Evolutionary conservation across 805 yeast genomes (phyloP), one percentile per base, ranked within the genome.

Genomic region (Candida rishiriensis): DNA sequence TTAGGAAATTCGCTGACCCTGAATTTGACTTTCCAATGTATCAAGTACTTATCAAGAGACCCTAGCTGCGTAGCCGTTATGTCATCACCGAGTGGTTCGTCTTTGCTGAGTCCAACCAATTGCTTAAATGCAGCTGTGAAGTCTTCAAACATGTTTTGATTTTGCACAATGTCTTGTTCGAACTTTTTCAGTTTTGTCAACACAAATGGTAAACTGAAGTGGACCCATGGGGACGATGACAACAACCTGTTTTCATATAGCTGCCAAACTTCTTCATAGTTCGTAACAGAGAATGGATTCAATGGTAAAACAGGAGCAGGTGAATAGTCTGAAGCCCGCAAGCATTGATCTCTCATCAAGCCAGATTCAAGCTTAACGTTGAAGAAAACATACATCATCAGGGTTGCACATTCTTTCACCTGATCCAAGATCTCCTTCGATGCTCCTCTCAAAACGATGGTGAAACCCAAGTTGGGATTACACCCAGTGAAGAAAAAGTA

Each of bases 201-300:
- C 8, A 49, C 50, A 44, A 42, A 47, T 13, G 99, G 99, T 3
- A 79, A 65, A 0, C 82, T 79, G 55, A 86, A 85, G 15, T 75
- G 70, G 0, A 90, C 90, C 41, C 89, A 78, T 0, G 99, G 97
- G 2, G 98, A 90, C 0, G 88, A 76, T 3, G 96, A 87, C 26
- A 91, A 65, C 3, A 80, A 66, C 47, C 88, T 67, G n/a, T 68
- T 67, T 14, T 70, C 60, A 41, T 81, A 49, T n/a, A 54, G 43
- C 3, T 44, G 36, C 39, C 52, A 48, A 29, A 63, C 62, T 18
- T 64, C 68, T 8, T 61, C 57, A 38, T 64, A 68, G 8, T 58
- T 50, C 40, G 46, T 54, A 13, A 56, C 50, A 2, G 60, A 39
- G 17, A 44, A 32, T 13, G 49, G 48, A 40, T 44, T 48, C n/a